Evolutionary conservation across 305 asterid species (phyloP), one percentile per base, ranked within the genome.

Genomic region (Fraxinus nigra): DNA sequence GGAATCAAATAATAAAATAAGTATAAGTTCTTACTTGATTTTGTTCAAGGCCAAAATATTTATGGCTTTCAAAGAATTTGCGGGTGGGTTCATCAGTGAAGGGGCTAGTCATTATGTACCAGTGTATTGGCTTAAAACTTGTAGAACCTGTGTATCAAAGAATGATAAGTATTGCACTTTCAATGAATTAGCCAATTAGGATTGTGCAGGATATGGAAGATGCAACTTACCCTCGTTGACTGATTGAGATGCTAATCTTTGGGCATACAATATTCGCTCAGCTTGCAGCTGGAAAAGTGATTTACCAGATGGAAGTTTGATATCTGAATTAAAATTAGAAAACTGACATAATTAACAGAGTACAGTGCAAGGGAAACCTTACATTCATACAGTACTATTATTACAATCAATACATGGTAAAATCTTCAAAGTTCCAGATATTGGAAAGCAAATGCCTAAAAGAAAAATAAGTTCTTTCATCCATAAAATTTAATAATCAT

Each of bases 31-130:
- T 89, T 82, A 96, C 99, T 86, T 94, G 99, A 84, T 93, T 98
- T 79, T 93, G 87, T 90, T 93, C 98, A 10, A 96, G 98, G 82
- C 99, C 99, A 91, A 96, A 94, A 89, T 91, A 94, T 88, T 90
- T 96, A 78, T 86, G 97, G 85, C 92, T 89, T 85, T 96, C 98
- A 85, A 96, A 93, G 86, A 90, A 96, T 84, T 90, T 93, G 74
- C 90, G 97, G 59, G 95, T 94, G 81, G 94, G 90, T 84, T 94
- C 97, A 83, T 96, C 98, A 69, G 98, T 96, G 84, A 94, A 96
- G 83, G 99, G 99, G 85, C 99, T 94, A 73, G 99, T 96, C 99
- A 96, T 96, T 86, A 96, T 94, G 89, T 96, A 96, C 98, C 98
- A 96, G 79, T 89, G 98, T 78, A 96, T 92, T 59, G 89, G 97